These are phyloP conservation scores for Eurotiales sp. DNA, from an alignment of 2,329 filamentous ascomycete genomes.

Conservation along the genomic window DNA sequence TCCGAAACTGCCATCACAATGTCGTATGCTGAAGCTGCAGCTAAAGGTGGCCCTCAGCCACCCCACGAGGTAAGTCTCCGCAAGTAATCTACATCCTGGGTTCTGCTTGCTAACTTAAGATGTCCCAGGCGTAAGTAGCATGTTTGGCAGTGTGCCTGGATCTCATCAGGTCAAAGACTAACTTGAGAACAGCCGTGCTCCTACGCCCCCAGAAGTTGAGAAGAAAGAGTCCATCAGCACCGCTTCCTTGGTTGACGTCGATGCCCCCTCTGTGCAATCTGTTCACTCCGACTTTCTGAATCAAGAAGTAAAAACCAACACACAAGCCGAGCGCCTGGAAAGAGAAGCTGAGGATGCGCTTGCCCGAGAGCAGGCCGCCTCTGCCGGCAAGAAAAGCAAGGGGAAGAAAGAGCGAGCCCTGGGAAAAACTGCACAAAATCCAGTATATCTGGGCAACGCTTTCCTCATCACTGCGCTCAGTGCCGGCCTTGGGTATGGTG, in stretches of 20 bases:
- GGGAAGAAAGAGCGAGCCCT: conserved; percentile 32
- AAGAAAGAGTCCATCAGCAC: conserved; percentile 39
- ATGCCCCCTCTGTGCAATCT: conserved; percentile 43
- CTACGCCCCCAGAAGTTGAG: conserved; percentile 35
- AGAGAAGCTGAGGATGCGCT: conserved; percentile 32
- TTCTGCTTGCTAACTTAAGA: not conserved
- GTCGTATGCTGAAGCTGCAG: conserved; percentile 49
- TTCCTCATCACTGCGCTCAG: conserved; percentile 38
- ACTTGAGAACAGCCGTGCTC: conserved; percentile 37
- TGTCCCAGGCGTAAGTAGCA: conserved; percentile 13
- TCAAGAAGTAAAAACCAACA: conserved; percentile 43
- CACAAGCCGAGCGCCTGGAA: conserved; percentile 44
- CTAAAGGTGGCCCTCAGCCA: conserved; percentile 45
- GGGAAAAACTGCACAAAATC: conserved; percentile 42
- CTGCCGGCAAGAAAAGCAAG: conserved; percentile 25
- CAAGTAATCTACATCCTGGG: too few relatives aligned
- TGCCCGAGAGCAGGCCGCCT: conserved; percentile 17
- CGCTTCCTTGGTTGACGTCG: conserved; percentile 45
- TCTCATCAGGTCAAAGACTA: conserved; percentile 17
- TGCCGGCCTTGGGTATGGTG: conserved; percentile 45
- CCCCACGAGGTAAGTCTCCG: conserved; percentile 45
- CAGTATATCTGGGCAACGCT: conserved; percentile 46
- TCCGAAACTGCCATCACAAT: conserved; percentile 27
- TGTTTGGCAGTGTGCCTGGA: not conserved
- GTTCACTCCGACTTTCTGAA: conserved; percentile 41